Evolutionary conservation across 352 stramenopile species (phyloP).

Genomic region (Phytophthora macrochlamydospora): DNA sequence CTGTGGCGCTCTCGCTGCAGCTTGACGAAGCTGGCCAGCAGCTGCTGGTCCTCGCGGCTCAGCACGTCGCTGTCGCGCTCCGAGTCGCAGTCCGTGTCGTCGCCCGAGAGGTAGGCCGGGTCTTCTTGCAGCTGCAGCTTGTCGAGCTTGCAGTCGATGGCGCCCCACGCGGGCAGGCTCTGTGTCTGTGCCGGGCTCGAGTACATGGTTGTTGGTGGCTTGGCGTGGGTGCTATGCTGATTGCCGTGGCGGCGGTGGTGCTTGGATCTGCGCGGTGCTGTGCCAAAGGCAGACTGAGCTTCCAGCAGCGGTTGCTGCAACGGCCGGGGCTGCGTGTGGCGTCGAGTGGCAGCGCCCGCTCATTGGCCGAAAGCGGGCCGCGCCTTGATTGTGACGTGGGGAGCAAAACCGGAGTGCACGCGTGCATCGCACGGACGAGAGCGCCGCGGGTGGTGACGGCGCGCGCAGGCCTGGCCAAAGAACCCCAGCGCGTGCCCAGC

Average conservation of each 20-base stretch:
- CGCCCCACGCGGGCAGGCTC: slow-evolving; percentile 39
- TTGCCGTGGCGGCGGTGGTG: not conserved
- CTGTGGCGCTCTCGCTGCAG: slow-evolving; percentile 33
- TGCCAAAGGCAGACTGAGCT: slow-evolving; percentile 48
- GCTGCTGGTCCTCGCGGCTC: slow-evolving; percentile 50
- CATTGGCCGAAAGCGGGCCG: not conserved
- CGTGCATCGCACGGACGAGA: not conserved
- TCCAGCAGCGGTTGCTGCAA: not conserved
- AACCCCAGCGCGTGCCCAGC: not conserved
- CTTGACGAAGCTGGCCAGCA: slow-evolving; percentile 51
- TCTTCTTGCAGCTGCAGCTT: slow-evolving; percentile 31
- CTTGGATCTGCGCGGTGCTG: slow-evolving; percentile 13
- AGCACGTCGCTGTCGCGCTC: slow-evolving; percentile 54
- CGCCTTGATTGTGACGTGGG: not conserved
- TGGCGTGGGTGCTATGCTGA: too few species aligned
- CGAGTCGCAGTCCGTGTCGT: slow-evolving; percentile 76
- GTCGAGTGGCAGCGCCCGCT: not conserved
- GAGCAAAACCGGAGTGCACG: not conserved
- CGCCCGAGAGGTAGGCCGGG: slow-evolving; percentile 50
- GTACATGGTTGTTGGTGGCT: slow-evolving; percentile 15
- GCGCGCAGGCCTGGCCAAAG: not conserved
- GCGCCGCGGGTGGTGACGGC: not conserved
- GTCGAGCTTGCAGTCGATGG: not conserved
- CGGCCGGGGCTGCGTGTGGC: not conserved
- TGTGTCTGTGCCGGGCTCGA: slow-evolving; percentile 32